These are phyloP conservation scores for Ganoderma sinense DNA, from an alignment of 1,284 basidiomycete genomes.

Conservation along the genomic window DNA sequence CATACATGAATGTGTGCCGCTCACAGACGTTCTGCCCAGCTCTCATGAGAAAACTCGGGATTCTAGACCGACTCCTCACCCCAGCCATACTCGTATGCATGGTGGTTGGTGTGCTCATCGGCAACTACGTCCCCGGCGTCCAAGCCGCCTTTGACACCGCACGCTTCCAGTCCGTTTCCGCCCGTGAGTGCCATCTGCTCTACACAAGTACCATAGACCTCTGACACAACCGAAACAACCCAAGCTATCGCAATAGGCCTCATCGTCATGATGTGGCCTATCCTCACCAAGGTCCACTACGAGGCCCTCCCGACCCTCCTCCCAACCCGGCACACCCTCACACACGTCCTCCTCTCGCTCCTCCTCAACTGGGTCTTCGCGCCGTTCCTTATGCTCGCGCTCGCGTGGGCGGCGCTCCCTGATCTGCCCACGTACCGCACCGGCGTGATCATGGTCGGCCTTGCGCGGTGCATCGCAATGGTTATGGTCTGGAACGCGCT, in stretches of 20 bases:
- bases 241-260: conserved; percentile 80
- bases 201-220: background rate
- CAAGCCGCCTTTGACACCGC: conserved; percentile 61
- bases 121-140: conserved; percentile 63
- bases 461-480: conserved; percentile 79
- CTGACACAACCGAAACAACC: background rate
- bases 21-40: conserved; percentile 33
- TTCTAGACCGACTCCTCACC: conserved; percentile 76
- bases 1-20: background rate
- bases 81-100: conserved; percentile 79
- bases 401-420: conserved; percentile 88
- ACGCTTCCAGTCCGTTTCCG: conserved; percentile 61
- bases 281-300: conserved; percentile 83
- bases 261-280: conserved; percentile 93
- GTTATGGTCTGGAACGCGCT: conserved; percentile 88
- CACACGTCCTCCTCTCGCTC: conserved; percentile 76
- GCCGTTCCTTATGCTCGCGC: conserved; percentile 82
- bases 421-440: conserved; percentile 71
- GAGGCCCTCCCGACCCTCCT: conserved; percentile 73
- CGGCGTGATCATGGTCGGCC: conserved; percentile 63
- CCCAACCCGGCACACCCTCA: conserved; percentile 64
- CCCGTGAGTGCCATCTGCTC: conserved; percentile 53
- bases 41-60: conserved; percentile 53
- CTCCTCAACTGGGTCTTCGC: conserved; percentile 86
- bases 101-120: conserved; percentile 83